Evolutionary conservation across 345 rosid species (phyloP), one percentile per base, ranked within the genome.

Genomic region (Populus nigra): DNA sequence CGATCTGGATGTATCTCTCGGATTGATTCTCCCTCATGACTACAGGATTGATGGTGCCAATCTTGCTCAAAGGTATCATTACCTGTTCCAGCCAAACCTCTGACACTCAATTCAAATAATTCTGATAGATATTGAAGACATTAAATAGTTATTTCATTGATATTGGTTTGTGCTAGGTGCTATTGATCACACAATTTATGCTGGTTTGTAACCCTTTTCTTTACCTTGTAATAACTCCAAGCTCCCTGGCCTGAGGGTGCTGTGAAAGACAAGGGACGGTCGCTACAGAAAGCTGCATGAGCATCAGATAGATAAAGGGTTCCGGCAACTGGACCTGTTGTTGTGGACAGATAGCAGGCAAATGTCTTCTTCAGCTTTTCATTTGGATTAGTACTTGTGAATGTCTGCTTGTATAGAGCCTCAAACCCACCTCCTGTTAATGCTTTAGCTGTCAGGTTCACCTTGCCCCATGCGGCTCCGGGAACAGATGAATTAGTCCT

Each of bases 211-310:
- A 7, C n/a, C 7, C 1, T 77, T 83, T 88, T 23, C 23, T 73
- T 78, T 35, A 92, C 91, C 94, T 93, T 90, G 86, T 88, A 88
- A 84, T 87, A 87, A 85, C 90, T 88, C 91, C 93, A 87, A 27
- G 90, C 76, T 70, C 71, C 39, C 83, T 90, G 89, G 9, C 93
- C 91, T 1, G 91, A 88, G 0, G 93, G 93, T 2, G 87, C 86
- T 0, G 83, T 79, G 83, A 88, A 86, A 43, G 89, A 88, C 41
- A 88, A 73, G 12, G 90, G 91, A 18, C 91, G 88, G 65, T 90
- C 93, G 25, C 93, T 90, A 84, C 93, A 90, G 77, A 88, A 90
- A 36, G 90, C 90, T 1, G 79, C 82, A 50, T 87, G 91, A 66
- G 73, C n/a, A 50, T 77, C 86, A 3, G 93, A 88, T 27, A 88